Percentiles rank a stretch among this genome's conserved stretches.
Conservation (phyloP, 2,329 filamentous ascomycete species). For the Magnaporthiopsis rhizophila region DNA sequence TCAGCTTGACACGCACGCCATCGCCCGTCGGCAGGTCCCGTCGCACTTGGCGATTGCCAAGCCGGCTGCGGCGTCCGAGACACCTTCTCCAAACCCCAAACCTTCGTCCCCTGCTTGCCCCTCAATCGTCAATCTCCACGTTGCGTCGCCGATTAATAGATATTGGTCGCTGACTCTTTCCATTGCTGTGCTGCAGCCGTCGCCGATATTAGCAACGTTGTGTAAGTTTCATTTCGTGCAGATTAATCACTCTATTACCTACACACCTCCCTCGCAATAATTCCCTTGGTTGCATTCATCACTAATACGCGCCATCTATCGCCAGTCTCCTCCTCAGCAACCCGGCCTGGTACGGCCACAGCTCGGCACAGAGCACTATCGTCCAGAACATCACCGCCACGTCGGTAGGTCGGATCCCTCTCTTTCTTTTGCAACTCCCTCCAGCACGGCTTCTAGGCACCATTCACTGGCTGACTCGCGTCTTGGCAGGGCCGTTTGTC, state of each 20-base stretch:
- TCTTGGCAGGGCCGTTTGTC: slow-evolving; percentile 34
- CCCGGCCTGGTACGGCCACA: slow-evolving; percentile 43
- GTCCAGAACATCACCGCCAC: slow-evolving; percentile 49
- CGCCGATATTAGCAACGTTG: slow-evolving; percentile 8
- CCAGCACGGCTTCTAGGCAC: neutral
- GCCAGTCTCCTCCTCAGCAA: slow-evolving; percentile 52
- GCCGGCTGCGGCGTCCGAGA: neutral
- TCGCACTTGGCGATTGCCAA: neutral
- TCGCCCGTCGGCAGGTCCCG: neutral
- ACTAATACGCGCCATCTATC: neutral
- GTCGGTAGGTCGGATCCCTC: slow-evolving; percentile 34
- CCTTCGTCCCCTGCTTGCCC: neutral
- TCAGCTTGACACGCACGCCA: neutral
- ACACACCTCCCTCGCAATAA: too few relatives aligned
- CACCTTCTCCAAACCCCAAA: neutral
- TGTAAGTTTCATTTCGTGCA: slow-evolving; percentile 15
- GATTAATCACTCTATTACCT: too few relatives aligned
- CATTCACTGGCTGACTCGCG: slow-evolving; percentile 6
- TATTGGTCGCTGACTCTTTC: neutral
- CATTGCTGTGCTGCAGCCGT: slow-evolving; percentile 2
- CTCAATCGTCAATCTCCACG: neutral
- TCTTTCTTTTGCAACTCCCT: slow-evolving; percentile 1
- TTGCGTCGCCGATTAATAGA: neutral
- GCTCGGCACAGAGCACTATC: slow-evolving; percentile 43
- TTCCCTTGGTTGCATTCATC: neutral